These are phyloP conservation scores for Ophiostoma ulmi DNA, from an alignment of 2,329 filamentous ascomycete species.

Conservation along the genomic window DNA sequence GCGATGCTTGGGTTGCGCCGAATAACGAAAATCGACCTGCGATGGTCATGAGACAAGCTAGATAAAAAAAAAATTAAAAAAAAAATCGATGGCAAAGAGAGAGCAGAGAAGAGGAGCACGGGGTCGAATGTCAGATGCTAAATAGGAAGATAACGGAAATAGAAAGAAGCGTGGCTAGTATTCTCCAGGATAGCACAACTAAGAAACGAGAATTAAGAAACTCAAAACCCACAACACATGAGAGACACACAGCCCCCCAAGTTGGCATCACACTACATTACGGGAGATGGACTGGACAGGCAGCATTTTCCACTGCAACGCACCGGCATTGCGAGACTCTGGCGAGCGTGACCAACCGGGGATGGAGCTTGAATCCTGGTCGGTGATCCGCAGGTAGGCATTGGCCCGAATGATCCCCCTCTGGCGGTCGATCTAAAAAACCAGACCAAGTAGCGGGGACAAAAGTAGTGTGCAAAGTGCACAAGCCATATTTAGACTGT, in stretches of 20 bases:
- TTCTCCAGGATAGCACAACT: not conserved
- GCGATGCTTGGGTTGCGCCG: not conserved
- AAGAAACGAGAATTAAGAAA: not conserved
- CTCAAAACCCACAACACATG: not conserved
- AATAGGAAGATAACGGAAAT: not conserved
- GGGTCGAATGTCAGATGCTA: not conserved
- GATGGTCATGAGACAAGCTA: not conserved
- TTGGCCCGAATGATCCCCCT: conserved; percentile 18
- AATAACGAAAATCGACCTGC: not conserved
- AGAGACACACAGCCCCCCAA: conserved; percentile 7
- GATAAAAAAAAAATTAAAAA: not conserved
- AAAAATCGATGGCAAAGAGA: not conserved
- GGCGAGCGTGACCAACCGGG: conserved; percentile 18
- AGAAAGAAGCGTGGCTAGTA: not conserved
- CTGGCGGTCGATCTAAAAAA: conserved; percentile 21
- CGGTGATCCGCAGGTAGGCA: conserved; percentile 20
- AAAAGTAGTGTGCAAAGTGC: not conserved
- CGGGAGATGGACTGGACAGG: conserved; percentile 14
- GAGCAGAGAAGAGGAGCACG: not conserved
- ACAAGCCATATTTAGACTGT: not conserved
- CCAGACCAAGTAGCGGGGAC: conserved; percentile 2
- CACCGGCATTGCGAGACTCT: conserved; percentile 21
- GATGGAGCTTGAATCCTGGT: conserved; percentile 20
- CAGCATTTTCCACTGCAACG: conserved; percentile 9
- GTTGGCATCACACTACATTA: not conserved